Conservation (phyloP, 768 basidiomycete genomes). For the Xanthoconium stramineum region DNA sequence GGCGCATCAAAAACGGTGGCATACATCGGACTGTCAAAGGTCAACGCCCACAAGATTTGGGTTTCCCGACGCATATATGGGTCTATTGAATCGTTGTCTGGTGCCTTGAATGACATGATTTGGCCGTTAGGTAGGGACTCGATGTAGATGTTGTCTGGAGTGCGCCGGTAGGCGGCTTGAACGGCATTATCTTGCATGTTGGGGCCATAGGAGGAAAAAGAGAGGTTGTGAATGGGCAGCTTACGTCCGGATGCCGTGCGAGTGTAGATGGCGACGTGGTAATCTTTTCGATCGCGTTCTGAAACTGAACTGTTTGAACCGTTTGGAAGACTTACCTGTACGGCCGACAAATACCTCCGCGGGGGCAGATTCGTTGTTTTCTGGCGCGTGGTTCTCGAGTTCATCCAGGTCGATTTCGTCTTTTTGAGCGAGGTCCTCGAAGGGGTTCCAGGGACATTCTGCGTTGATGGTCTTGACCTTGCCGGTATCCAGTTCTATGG, state of each 20-base stretch:
- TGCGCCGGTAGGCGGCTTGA: constrained; percentile 71
- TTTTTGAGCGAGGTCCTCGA: constrained; percentile 47
- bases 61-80: constrained; percentile 33
- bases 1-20: constrained; percentile 22
- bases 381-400: constrained; percentile 48
- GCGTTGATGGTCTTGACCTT: constrained; percentile 72
- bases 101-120: constrained; percentile 67
- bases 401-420: constrained; percentile 55
- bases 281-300: constrained; percentile 53
- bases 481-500: constrained; percentile 78
- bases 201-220: constrained; percentile 90
- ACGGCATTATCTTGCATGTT: constrained; percentile 78
- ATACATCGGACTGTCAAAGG: constrained; percentile 68
- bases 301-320: background rate
- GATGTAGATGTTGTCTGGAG: constrained; percentile 77
- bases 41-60: constrained; percentile 53
- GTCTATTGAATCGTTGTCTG: constrained; percentile 22
- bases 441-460: constrained; percentile 76
- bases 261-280: constrained; percentile 81
- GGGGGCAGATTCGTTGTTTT: constrained; percentile 24
- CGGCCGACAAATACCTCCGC: constrained; percentile 62
- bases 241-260: constrained; percentile 37
- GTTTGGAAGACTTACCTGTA: constrained; percentile 45
- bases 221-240: constrained; percentile 70
- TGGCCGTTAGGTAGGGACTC: constrained; percentile 79